These are phyloP conservation scores for Fusarium verrucosum DNA, from an alignment of 2,329 filamentous ascomycete species.

Conservation along the genomic window DNA sequence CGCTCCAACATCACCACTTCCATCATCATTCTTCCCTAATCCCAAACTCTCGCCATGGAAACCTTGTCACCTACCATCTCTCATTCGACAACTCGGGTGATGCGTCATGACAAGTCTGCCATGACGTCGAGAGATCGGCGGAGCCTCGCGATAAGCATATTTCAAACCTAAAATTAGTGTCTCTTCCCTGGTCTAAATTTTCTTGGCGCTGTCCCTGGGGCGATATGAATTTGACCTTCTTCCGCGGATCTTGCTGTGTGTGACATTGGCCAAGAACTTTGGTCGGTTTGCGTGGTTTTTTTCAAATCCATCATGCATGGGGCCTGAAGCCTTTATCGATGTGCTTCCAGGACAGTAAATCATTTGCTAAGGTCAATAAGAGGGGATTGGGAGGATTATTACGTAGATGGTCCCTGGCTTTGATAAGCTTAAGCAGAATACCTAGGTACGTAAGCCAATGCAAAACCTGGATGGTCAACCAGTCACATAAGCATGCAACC, in stretches of 20 bases:
- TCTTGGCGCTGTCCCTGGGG: slow-evolving; percentile 11
- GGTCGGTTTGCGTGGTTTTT: background rate
- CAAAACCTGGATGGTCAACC: background rate
- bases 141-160: slow-evolving; percentile 34
- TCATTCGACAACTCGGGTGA: slow-evolving; percentile 7
- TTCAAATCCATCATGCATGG: slow-evolving; percentile 20
- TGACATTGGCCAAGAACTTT: slow-evolving; percentile 22
- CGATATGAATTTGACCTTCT: background rate
- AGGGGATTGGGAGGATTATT: background rate
- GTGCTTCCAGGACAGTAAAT: background rate
- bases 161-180: slow-evolving; percentile 22
- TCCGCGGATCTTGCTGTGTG: background rate
- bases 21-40: slow-evolving; percentile 22
- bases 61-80: background rate
- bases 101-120: slow-evolving; percentile 26
- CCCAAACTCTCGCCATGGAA: background rate
- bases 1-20: background rate
- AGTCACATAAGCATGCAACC: background rate
- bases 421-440: background rate
- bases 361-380: background rate
- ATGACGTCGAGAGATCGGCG: slow-evolving; percentile 35
- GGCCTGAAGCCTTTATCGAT: background rate
- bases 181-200: background rate
- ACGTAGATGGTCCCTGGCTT: background rate
- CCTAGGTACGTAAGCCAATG: background rate